Evolutionary conservation across 495 filamentous ascomycete genomes (phyloP), one percentile per base, ranked within the genome.

Genomic region (Usnea hakonensis): DNA sequence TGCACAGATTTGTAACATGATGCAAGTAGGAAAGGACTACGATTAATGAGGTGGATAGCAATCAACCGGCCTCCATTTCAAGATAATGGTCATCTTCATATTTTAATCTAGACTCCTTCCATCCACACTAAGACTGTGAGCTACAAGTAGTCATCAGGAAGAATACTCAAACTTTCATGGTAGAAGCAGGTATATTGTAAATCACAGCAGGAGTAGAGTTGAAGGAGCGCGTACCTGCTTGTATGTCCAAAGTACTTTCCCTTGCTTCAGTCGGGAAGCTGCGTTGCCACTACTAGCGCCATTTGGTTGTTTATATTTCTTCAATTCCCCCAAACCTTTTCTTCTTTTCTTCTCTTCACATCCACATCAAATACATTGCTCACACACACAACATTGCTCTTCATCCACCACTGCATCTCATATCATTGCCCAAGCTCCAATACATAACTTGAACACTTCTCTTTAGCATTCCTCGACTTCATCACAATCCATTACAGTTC

Each of bases 401-500:
- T 60, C 48, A 50, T 32, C 30, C 26, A 54, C 44, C 33, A 59
- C 57, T 54, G 26, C 62, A 41, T 55, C 50, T 36, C 38, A 46
- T 52, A 54, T 38, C 41, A 64, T 64, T 35, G 62, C 62, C 55
- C 41, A 37, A 55, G 57, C 62, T 64, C 17, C 40, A 55, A 33
- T 32, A 35, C 38, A 33, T 35, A 55, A 46, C 19, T 30, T 10
- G 16, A 33, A 8, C 37, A 64, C n/a, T 64, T 50, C 36, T 64
- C 48, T 9, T 35, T 55, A 48, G 37, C 57, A 60, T 64, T 17
- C 46, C 46, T 46, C 48, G 16, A 60, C 33, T 16, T 43, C 36
- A 28, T 57, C 55, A n/a, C n/a, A n/a, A n/a, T n/a, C n/a, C n/a
- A n/a, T n/a, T n/a, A n/a, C n/a, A n/a, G n/a, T n/a, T n/a, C n/a